Conservation (phyloP, 2,329 filamentous ascomycete species). For the Colletotrichum musae region DNA sequence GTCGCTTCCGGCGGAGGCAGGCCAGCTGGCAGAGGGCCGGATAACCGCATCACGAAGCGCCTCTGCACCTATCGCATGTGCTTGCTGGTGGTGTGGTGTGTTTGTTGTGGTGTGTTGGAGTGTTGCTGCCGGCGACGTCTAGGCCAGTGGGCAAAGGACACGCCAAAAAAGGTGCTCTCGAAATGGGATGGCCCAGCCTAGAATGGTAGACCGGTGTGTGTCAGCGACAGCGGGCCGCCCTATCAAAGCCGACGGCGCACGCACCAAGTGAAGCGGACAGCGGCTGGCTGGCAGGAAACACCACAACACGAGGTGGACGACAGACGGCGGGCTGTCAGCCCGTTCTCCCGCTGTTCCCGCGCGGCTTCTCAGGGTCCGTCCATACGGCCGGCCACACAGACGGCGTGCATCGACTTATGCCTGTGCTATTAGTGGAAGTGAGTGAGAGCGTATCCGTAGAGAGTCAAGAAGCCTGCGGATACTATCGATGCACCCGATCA, state of each 20-base stretch:
- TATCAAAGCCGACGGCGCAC: slow-evolving; percentile 3
- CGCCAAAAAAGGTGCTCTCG: slow-evolving; percentile 20
- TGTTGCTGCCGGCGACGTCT: slow-evolving; percentile 3
- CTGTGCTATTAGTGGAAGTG: too few relatives aligned
- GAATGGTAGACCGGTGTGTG: slow-evolving; percentile 28
- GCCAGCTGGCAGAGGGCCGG: slow-evolving; percentile 14
- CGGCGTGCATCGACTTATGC: too few relatives aligned
- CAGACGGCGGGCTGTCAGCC: slow-evolving; percentile 18
- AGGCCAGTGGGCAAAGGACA: slow-evolving; percentile 31
- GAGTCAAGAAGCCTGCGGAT: neutral
- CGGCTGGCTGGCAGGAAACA: slow-evolving; percentile 1
- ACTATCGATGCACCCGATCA: slow-evolving; percentile 2
- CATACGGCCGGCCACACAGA: too few relatives aligned
- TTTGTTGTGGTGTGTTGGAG: slow-evolving; percentile 5
- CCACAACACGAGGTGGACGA: slow-evolving; percentile 14
- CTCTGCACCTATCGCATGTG: neutral
- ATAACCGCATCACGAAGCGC: slow-evolving; percentile 29
- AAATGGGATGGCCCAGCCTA: neutral
- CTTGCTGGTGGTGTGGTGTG: slow-evolving; percentile 9
- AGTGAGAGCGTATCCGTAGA: too few relatives aligned
- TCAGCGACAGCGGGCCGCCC: slow-evolving; percentile 24
- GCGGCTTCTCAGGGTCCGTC: neutral
- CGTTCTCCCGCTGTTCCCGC: slow-evolving; percentile 30
- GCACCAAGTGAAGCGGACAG: slow-evolving; percentile 30
- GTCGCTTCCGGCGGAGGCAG: slow-evolving; percentile 27